These are phyloP conservation scores for Colletotrichum sp. DNA, from an alignment of 2,329 filamentous ascomycete genomes.

Conservation along the genomic window DNA sequence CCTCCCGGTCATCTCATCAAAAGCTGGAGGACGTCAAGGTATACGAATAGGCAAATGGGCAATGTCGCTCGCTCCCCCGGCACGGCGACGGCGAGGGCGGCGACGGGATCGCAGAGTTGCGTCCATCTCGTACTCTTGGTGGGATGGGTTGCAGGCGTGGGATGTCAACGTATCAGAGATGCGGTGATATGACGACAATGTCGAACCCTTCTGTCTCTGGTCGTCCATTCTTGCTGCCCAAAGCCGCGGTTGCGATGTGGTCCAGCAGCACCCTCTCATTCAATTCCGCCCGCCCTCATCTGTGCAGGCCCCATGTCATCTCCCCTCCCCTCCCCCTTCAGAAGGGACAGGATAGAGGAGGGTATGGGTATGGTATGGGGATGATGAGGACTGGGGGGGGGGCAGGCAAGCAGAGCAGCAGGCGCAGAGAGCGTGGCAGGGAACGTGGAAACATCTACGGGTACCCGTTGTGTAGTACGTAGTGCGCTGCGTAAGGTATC, in stretches of 20 bases:
- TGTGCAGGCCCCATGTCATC: constrained; percentile 10
- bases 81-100: neutral
- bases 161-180: constrained; percentile 5
- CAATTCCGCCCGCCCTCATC: constrained; percentile 12
- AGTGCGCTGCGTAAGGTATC: neutral
- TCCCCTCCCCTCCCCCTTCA: neutral
- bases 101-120: neutral
- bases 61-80: neutral
- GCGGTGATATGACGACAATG: constrained; percentile 18
- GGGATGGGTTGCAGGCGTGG: neutral
- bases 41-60: neutral
- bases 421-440: neutral
- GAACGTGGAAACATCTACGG: neutral
- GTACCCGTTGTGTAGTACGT: neutral
- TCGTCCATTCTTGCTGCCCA: constrained; percentile 10
- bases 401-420: neutral
- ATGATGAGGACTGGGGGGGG: neutral
- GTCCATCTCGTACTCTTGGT: neutral
- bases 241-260: constrained; percentile 14
- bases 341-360: neutral
- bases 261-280: constrained; percentile 15
- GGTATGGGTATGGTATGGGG: neutral
- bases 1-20: neutral
- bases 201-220: constrained; percentile 4
- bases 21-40: neutral